phyloP scores from a whole-genome alignment of 805 yeast genomes.

The Pichia heedii region DNA sequence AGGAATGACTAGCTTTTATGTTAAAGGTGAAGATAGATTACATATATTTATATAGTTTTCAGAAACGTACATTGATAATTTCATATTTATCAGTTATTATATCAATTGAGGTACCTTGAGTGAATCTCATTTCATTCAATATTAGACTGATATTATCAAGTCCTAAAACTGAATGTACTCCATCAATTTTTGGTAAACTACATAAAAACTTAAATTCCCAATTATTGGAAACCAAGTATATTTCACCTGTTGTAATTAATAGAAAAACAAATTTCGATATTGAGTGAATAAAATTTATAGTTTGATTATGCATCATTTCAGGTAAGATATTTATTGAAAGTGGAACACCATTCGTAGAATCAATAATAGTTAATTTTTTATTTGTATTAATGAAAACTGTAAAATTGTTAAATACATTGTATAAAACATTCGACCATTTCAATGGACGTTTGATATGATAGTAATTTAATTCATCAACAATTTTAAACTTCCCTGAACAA shows the following conservation, averaged over 20 bases:
- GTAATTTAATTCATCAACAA: not conserved
- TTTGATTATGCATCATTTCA: too few species aligned
- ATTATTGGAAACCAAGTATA: not conserved
- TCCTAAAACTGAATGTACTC: not conserved
- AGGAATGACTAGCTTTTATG: not conserved
- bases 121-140: not conserved
- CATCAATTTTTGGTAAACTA: not conserved
- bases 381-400: too few species aligned
- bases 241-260: not conserved
- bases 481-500: too few species aligned
- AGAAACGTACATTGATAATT: not conserved
- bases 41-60: not conserved
- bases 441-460: not conserved
- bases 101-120: not conserved
- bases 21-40: not conserved
- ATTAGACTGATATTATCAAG: not conserved
- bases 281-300: too few species aligned
- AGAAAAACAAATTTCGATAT: too few species aligned
- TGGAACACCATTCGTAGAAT: too few species aligned
- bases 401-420: not conserved
- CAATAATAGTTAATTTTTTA: too few species aligned
- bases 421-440: not conserved
- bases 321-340: too few species aligned
- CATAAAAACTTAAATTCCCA: not conserved
- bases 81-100: not conserved